Conservation (phyloP, 306 rosid genomes). For the Medicago arabica region DNA sequence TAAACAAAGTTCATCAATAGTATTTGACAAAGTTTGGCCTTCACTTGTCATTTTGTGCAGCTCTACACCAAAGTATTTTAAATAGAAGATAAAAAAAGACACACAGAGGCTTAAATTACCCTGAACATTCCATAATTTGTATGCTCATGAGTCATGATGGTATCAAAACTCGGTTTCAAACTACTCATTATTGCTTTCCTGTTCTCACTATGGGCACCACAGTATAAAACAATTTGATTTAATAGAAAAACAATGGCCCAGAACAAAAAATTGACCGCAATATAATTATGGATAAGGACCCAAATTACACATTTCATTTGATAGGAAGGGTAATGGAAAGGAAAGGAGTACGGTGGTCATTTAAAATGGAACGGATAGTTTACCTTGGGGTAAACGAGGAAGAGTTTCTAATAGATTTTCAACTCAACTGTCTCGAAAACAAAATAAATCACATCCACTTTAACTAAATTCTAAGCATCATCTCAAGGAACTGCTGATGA, state of each 20-base stretch:
- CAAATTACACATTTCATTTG: not conserved
- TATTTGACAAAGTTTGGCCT: too few relatives aligned
- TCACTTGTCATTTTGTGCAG: too few relatives aligned
- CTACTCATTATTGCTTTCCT: not conserved
- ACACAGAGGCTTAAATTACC: not conserved
- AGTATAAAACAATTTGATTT: not conserved
- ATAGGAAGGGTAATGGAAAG: not conserved
- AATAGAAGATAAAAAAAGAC: not conserved
- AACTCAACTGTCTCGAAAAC: not conserved
- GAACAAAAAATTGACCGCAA: not conserved
- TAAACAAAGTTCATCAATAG: too few relatives aligned
- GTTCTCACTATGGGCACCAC: not conserved
- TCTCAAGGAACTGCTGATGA: not conserved
- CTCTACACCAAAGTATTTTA: too few relatives aligned
- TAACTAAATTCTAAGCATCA: not conserved
- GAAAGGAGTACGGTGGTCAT: not conserved
- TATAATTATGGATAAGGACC: not conserved
- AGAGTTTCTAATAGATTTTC: not conserved
- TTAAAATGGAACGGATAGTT: not conserved
- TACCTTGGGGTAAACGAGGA: not conserved
- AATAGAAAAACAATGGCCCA: not conserved
- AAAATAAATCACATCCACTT: not conserved
- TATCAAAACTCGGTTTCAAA: not conserved
- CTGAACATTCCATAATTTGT: not conserved
- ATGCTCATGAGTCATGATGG: not conserved